Base-by-base conservation (phyloP, 2,329 filamentous ascomycete genomes). In the Xylaria sp. region DNA sequence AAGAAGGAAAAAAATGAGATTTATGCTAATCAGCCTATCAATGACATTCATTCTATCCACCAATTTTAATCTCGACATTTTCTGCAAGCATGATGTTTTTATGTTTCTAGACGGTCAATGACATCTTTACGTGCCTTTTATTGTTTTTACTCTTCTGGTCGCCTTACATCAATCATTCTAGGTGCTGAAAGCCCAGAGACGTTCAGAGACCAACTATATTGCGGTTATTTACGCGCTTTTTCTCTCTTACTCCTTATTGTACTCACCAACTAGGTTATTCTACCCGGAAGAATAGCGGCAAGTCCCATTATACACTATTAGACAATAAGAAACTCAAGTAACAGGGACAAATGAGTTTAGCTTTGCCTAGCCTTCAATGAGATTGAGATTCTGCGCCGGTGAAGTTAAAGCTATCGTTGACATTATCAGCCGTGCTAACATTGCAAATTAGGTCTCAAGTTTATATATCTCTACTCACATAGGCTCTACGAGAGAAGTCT, bases 391-490 rank as follows among this genome's bases (percentile, higher is more conserved):
- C 32, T 9, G 10, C 32, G 32, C 8, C 32, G 8, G 10, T 35
- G 8, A 6, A 35, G 32, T 10, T 35, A 35, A 35, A 35, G 16
- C 3, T 5, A 44, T 16, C 16, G 16, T 18, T n/a, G 16, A n/a
- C 16, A 44, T 16, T 50, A 25, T 23, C 44, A 25, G 16, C 42
- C 16, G 55, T 50, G n/a, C 12, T 21, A 23, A 35, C 23, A 37
- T 25, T 10, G 16, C 32, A 68, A 55, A 61, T 42, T 65, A 61
- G 66, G 61, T 68, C 47, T 35, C 61, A 23, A 61, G 42, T 48
- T 57, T 68, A n/a, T 61, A 58, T 57, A 48, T 65, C 55, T 57
- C 66, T n/a, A 6, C 16, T 27, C 8, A 50, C n/a, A n/a, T n/a
- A n/a, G n/a, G n/a, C n/a, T 29, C 32, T 18, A 40, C 2, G 2